Evolutionary conservation across 2,329 filamentous ascomycete genomes (phyloP).

Genomic region (Chaetothyriales sp.): DNA sequence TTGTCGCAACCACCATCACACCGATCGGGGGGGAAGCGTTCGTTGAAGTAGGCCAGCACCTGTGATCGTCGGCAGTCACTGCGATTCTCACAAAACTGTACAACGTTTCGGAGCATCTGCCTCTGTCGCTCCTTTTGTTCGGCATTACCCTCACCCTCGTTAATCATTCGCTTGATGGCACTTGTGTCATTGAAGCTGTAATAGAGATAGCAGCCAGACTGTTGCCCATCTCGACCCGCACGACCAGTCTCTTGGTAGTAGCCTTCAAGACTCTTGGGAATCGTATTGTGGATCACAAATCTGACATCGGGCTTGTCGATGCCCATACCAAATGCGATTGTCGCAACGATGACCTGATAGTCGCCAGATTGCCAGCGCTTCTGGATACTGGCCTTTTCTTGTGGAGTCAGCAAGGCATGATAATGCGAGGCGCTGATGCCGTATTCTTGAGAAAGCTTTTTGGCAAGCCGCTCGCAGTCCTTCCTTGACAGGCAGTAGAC

Average conservation of each 20-base stretch:
- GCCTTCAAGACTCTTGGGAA: slow-evolving; percentile 91
- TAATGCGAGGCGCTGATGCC: slow-evolving; percentile 69
- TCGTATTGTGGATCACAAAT: slow-evolving; percentile 83
- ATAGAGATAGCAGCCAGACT: slow-evolving; percentile 79
- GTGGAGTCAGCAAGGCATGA: slow-evolving; percentile 61
- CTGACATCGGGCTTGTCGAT: slow-evolving; percentile 96
- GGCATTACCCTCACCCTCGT: slow-evolving; percentile 58
- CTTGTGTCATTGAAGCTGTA: slow-evolving; percentile 69
- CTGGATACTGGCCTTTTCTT: slow-evolving; percentile 59
- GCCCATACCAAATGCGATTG: slow-evolving; percentile 99
- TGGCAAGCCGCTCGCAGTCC: slow-evolving; percentile 66
- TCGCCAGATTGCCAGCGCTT: slow-evolving; percentile 66
- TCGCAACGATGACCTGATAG: slow-evolving; percentile 85
- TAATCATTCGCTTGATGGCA: slow-evolving; percentile 65
- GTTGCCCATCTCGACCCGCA: slow-evolving; percentile 78
- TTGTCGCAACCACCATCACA: slow-evolving; percentile 78
- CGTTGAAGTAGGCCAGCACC: slow-evolving; percentile 87
- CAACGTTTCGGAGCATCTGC: slow-evolving; percentile 71
- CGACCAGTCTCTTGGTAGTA: slow-evolving; percentile 98
- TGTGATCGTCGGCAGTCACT: slow-evolving; percentile 77
- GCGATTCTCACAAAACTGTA: slow-evolving; percentile 79
- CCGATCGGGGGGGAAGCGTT: slow-evolving; percentile 57
- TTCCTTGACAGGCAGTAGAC: slow-evolving; percentile 84
- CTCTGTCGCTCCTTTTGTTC: slow-evolving; percentile 75
- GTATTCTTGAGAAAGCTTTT: slow-evolving; percentile 46